phyloP scores from a whole-genome alignment of 2,329 filamentous ascomycete species.

The Immersiporthe knoxdaviesiana region DNA sequence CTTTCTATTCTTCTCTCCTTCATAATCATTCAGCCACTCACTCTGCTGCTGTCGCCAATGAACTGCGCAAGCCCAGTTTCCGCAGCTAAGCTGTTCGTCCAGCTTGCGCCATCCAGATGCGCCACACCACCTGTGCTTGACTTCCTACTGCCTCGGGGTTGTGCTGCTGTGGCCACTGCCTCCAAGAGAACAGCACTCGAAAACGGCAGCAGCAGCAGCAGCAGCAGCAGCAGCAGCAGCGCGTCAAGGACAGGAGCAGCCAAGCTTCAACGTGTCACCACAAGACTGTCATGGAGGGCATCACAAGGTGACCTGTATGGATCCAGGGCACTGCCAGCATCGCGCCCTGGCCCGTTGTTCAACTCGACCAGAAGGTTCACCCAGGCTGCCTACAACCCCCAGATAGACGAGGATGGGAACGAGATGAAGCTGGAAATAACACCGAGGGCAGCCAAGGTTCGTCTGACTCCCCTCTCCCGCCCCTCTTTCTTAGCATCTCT shows the following conservation, averaged over 20 bases:
- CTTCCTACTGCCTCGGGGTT: slow-evolving; percentile 43
- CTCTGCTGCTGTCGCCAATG: not conserved
- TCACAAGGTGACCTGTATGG: not conserved
- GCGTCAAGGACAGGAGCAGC: not conserved
- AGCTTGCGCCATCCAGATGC: slow-evolving; percentile 34
- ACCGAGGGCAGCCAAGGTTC: slow-evolving; percentile 76
- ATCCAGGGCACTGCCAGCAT: not conserved
- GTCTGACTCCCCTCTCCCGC: slow-evolving; percentile 28
- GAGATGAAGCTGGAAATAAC: slow-evolving; percentile 84
- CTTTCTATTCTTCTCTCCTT: not conserved
- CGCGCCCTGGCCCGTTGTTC: slow-evolving; percentile 38
- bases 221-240: slow-evolving; percentile 7
- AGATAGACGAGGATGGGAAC: slow-evolving; percentile 81
- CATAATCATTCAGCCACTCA: not conserved
- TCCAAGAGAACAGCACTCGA: slow-evolving; percentile 30
- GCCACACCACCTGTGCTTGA: slow-evolving; percentile 42
- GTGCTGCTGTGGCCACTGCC: slow-evolving; percentile 15
- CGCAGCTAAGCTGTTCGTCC: slow-evolving; percentile 39
- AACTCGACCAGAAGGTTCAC: slow-evolving; percentile 47
- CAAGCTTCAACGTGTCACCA: not conserved
- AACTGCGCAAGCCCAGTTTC: slow-evolving; percentile 32
- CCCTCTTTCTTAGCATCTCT: not conserved
- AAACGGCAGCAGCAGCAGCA: slow-evolving; percentile 5
- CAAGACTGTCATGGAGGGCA: slow-evolving; percentile 8
- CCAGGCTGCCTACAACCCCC: slow-evolving; percentile 67